phyloP scores from a whole-genome alignment of 2,329 filamentous ascomycete genomes.

The Botrytis byssoidea region DNA sequence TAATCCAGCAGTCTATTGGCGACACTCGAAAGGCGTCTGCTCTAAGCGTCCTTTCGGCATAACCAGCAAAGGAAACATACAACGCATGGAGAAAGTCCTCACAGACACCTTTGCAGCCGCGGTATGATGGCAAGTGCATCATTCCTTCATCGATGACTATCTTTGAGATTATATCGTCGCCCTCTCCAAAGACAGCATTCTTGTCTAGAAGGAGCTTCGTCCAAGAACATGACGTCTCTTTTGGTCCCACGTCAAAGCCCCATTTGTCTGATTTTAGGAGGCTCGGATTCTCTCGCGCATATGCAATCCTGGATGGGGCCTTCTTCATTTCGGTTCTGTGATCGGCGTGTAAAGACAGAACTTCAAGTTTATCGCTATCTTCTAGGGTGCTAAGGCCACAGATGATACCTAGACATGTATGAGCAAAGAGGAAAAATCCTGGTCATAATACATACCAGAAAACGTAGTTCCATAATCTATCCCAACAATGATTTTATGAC shows the following conservation, averaged over 20 bases:
- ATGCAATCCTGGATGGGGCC: slow-evolving; percentile 29
- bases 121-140: slow-evolving; percentile 25
- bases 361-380: slow-evolving; percentile 21
- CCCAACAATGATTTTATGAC: slow-evolving; percentile 31
- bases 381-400: slow-evolving; percentile 23
- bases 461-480: slow-evolving; percentile 35
- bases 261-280: slow-evolving; percentile 20
- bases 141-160: slow-evolving; percentile 23
- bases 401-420: slow-evolving; percentile 19
- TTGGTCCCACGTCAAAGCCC: slow-evolving; percentile 28
- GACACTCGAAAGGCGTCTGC: slow-evolving; percentile 16
- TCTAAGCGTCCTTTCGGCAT: slow-evolving; percentile 8
- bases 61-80: slow-evolving; percentile 19
- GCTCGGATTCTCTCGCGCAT: slow-evolving; percentile 22
- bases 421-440: not conserved
- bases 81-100: slow-evolving; percentile 30
- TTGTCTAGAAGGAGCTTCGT: slow-evolving; percentile 34
- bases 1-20: slow-evolving; percentile 33
- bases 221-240: slow-evolving; percentile 31
- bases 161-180: slow-evolving; percentile 24
- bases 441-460: slow-evolving; percentile 23
- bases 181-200: slow-evolving; percentile 21
- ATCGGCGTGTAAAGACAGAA: slow-evolving; percentile 17
- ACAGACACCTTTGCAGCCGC: slow-evolving; percentile 25
- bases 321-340: not conserved